Conservation (phyloP, 2,329 filamentous ascomycete genomes). For the Hypoxylon sp. region DNA sequence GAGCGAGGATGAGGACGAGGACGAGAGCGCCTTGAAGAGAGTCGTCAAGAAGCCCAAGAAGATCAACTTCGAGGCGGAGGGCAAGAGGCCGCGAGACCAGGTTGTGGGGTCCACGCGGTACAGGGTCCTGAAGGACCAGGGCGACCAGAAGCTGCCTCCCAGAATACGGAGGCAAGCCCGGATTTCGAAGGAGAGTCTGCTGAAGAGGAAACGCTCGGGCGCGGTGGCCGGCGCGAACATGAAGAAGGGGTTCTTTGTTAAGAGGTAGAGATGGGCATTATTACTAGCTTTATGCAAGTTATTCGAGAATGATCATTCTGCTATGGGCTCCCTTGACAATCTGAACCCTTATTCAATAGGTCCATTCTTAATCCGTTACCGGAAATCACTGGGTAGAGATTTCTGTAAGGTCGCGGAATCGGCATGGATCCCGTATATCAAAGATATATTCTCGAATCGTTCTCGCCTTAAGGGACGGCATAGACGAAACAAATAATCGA, state of each 20-base stretch:
- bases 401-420: no score
- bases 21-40: conserved; percentile 43
- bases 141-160: conserved; percentile 63
- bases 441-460: no score
- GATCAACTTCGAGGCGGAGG: conserved; percentile 56
- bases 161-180: conserved; percentile 59
- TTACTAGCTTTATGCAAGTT: no score
- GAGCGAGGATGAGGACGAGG: conserved; percentile 45
- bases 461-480: no score
- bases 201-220: conserved; percentile 59
- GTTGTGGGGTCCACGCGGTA: conserved; percentile 67
- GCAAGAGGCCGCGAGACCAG: conserved; percentile 60
- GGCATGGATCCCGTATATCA: no score
- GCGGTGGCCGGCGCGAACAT: conserved; percentile 47
- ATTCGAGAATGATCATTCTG: no score
- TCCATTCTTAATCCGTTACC: no score
- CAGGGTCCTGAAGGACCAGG: conserved; percentile 60
- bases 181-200: conserved; percentile 59
- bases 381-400: no score
- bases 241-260: conserved; percentile 38
- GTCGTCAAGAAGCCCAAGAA: conserved; percentile 55
- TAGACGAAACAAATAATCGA: no score
- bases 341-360: neutral
- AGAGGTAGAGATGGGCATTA: neutral
- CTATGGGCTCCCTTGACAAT: no score